Base-by-base conservation (phyloP, 179 eudicot genomes). In the Beta corolliflora region DNA sequence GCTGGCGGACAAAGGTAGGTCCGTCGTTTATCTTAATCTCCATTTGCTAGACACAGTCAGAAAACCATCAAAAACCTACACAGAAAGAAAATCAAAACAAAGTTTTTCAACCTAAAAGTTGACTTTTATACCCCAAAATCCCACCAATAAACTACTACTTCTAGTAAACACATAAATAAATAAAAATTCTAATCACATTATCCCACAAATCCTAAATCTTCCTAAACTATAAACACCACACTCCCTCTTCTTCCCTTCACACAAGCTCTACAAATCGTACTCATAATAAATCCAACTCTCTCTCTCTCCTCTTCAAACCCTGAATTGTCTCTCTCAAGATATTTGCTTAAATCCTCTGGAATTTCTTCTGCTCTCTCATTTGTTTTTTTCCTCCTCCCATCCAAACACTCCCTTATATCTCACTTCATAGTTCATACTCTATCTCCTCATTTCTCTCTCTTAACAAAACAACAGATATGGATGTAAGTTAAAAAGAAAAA, bases 31-130 rank as follows among this genome's bases (percentile, higher is more conserved):
- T 53, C 9, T 52, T 73, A 73, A 41, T 68, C 36, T 5, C 76
- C 81, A 71, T 55, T 56, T 19, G 48, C 48, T 36, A 31, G 9
- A 56, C 48, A 56, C 25, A 75, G 77, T 75, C 66, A 75, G 77
- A 56, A 53, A 41, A 55, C 31, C 60, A 63, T 61, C 53, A 58
- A 41, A 75, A 58, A 48, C 53, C 19, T n/a, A 19, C 10, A 76
- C 25, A 44, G 13, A 60, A 73, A 52, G 54, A 21, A 10, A 74
- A 59, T 25, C 8, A 19, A 8, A 50, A 36, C 21, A 11, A 55
- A 16, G 1, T 36, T n/a, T 73, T 74, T 81, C 75, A 79, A 81
- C 75, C 69, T 56, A 36, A 67, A 75, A 66, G 83, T 75, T 81
- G 83, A 81, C 83, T 75, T 75, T 53, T 67, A 4, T 41, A 31